Evolutionary conservation across 2,329 filamentous ascomycete genomes (phyloP).

Genomic region (Exserohilum turcica): DNA sequence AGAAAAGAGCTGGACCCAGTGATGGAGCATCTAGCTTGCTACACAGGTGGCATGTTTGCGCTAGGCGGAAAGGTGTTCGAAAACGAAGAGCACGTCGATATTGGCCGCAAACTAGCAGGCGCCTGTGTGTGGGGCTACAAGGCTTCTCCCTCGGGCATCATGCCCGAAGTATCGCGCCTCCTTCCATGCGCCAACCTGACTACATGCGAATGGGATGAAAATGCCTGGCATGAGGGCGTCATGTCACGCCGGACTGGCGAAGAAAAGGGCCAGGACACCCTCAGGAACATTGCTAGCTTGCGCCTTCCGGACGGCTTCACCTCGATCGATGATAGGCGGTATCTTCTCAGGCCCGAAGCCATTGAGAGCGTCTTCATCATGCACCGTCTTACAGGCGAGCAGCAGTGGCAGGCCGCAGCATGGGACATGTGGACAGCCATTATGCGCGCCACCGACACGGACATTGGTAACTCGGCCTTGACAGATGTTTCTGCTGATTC

Average conservation of each 20-base stretch:
- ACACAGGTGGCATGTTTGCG: slow-evolving; percentile 66
- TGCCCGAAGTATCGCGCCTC: slow-evolving; percentile 64
- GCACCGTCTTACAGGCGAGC: slow-evolving; percentile 64
- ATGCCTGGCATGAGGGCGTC: slow-evolving; percentile 54
- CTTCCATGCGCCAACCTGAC: slow-evolving; percentile 53
- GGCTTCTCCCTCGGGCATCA: slow-evolving; percentile 61
- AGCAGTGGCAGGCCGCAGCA: slow-evolving; percentile 51
- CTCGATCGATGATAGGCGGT: slow-evolving; percentile 51
- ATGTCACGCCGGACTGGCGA: slow-evolving; percentile 26
- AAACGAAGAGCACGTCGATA: slow-evolving; percentile 58
- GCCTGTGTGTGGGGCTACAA: slow-evolving; percentile 69
- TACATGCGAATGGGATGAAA: slow-evolving; percentile 61
- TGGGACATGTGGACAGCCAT: slow-evolving; percentile 60
- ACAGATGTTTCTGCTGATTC: slow-evolving; percentile 49
- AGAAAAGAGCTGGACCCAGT: slow-evolving; percentile 53
- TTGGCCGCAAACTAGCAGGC: slow-evolving; percentile 63
- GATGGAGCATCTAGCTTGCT: slow-evolving; percentile 64
- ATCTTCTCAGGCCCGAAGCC: slow-evolving; percentile 60
- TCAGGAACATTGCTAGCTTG: slow-evolving; percentile 46
- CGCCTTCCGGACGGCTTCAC: slow-evolving; percentile 53
- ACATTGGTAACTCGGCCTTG: slow-evolving; percentile 54
- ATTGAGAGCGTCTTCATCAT: slow-evolving; percentile 67
- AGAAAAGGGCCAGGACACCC: slow-evolving; percentile 34
- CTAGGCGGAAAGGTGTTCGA: slow-evolving; percentile 63
- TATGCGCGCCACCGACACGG: slow-evolving; percentile 49